A percentile compares a stretch with the other conserved stretches of the same genome.
Evolutionary conservation across 2,329 filamentous ascomycete species (phyloP).

Genomic region (Cercospora berteroae): DNA sequence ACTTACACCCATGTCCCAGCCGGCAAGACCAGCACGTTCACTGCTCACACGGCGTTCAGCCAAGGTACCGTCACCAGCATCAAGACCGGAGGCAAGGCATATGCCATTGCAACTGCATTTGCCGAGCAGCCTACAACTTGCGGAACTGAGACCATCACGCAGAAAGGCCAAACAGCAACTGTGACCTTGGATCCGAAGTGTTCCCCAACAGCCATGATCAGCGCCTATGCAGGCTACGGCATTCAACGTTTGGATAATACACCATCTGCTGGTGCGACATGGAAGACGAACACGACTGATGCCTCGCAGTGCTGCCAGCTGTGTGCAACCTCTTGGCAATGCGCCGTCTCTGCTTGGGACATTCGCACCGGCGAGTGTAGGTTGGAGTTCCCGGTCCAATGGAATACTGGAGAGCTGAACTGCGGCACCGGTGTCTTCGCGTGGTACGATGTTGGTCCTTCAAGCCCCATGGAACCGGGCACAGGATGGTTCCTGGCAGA

Average conservation of each 20-base stretch:
- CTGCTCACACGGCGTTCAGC: constrained; percentile 32
- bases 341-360: constrained; percentile 35
- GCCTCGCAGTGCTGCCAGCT: constrained; percentile 36
- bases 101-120: constrained; percentile 32
- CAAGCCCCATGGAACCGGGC: constrained; percentile 35
- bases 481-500: constrained; percentile 32
- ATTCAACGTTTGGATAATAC: constrained; percentile 31
- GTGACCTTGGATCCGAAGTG: constrained; percentile 34
- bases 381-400: constrained; percentile 32
- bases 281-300: constrained; percentile 31
- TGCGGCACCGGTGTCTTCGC: constrained; percentile 32
- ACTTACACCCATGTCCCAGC: constrained; percentile 32
- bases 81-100: constrained; percentile 32
- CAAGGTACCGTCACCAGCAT: constrained; percentile 35
- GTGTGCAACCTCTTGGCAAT: constrained; percentile 32
- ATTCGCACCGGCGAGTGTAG: constrained; percentile 31
- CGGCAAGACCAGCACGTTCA: constrained; percentile 32
- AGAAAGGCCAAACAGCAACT: constrained; percentile 25
- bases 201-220: constrained; percentile 33
- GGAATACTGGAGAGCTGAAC: constrained; percentile 28
- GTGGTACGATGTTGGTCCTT: constrained; percentile 34
- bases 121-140: constrained; percentile 26
- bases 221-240: constrained; percentile 31
- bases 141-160: constrained; percentile 27
- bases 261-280: constrained; percentile 30